These are phyloP conservation scores for Cercospora sp. DNA, from an alignment of 2,329 filamentous ascomycete genomes.

Conservation along the genomic window DNA sequence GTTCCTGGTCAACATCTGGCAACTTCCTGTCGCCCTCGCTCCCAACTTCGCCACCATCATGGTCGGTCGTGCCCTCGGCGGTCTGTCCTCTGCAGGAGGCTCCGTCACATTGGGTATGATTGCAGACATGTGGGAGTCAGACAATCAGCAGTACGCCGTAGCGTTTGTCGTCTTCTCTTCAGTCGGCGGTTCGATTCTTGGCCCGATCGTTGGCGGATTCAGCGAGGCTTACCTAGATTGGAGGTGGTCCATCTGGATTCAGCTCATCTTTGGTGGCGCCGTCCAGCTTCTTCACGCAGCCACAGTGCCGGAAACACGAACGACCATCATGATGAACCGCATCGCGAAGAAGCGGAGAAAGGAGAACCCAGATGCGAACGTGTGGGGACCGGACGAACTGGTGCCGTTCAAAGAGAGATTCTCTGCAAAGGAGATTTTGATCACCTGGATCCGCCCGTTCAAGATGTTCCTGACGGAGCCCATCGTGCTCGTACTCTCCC, in stretches of 20 bases:
- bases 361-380: slow-evolving; percentile 54
- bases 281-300: slow-evolving; percentile 63
- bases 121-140: slow-evolving; percentile 63
- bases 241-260: slow-evolving; percentile 83
- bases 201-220: slow-evolving; percentile 42
- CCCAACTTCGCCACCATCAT: slow-evolving; percentile 50
- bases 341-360: slow-evolving; percentile 75
- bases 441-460: slow-evolving; percentile 67
- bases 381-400: slow-evolving; percentile 77
- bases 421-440: slow-evolving; percentile 47
- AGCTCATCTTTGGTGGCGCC: slow-evolving; percentile 72
- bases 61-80: slow-evolving; percentile 53
- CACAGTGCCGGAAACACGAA: slow-evolving; percentile 76
- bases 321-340: slow-evolving; percentile 75
- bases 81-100: slow-evolving; percentile 64
- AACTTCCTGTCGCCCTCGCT: slow-evolving; percentile 51
- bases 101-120: slow-evolving; percentile 68
- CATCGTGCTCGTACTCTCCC: slow-evolving; percentile 70
- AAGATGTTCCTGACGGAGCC: slow-evolving; percentile 77
- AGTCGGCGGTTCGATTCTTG: slow-evolving; percentile 42
- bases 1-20: slow-evolving; percentile 58
- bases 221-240: slow-evolving; percentile 55
- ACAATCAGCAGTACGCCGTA: slow-evolving; percentile 62
- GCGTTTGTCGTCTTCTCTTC: slow-evolving; percentile 57
- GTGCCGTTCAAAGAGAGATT: slow-evolving; percentile 47